Evolutionary conservation across 192 early-diverging fungal genomes (phyloP).

Genomic region (Polychytrium aggregatum): DNA sequence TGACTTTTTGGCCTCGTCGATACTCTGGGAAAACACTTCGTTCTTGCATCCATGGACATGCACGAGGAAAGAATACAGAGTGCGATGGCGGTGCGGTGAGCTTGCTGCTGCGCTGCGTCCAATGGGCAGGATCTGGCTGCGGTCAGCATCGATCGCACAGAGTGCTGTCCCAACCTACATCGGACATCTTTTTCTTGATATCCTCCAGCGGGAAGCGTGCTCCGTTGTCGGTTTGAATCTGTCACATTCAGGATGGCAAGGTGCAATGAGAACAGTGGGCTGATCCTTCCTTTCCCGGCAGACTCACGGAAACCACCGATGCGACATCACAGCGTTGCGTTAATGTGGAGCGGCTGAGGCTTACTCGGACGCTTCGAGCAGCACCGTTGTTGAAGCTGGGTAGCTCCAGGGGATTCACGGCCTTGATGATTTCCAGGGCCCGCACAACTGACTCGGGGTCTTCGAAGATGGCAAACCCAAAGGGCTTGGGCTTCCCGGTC

Average conservation of each 20-base stretch:
- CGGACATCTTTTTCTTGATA: no score
- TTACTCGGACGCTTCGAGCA: conserved; percentile 11
- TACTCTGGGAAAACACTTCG: conserved; percentile 7
- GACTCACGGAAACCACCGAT: conserved; percentile 22
- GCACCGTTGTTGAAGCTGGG: no score
- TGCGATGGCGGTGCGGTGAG: no score
- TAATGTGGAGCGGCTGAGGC: conserved; percentile 18
- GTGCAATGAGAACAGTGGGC: conserved; percentile 4
- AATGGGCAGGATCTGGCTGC: no score
- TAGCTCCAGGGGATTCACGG: no score
- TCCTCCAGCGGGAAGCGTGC: no score
- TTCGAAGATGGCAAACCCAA: conserved; percentile 65
- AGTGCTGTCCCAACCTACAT: no score
- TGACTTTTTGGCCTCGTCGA: not conserved
- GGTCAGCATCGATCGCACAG: no score
- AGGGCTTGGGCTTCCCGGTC: conserved; percentile 50
- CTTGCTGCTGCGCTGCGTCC: no score
- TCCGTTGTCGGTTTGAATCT: no score
- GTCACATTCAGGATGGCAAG: no score
- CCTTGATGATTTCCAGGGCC: conserved; percentile 53
- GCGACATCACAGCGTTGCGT: conserved; percentile 33
- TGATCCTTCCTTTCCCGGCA: conserved; percentile 14
- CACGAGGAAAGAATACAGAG: conserved; percentile 6
- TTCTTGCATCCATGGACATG: conserved; percentile 46
- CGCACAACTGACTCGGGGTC: conserved; percentile 50